These are phyloP conservation scores for Termitomyces sp. DNA, from an alignment of 768 basidiomycete species.

Conservation along the genomic window DNA sequence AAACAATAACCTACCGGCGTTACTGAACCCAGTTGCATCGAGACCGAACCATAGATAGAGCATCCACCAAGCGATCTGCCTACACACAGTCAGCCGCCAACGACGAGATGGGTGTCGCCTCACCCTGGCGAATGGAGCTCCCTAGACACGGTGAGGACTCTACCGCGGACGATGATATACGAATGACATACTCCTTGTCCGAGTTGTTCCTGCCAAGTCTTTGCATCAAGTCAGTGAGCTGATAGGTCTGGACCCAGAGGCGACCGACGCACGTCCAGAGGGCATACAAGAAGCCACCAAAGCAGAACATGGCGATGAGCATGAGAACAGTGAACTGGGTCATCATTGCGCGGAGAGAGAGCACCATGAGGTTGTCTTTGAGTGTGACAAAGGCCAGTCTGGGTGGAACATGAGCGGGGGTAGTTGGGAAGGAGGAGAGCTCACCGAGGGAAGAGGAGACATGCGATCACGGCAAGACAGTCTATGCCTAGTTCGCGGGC, in stretches of 20 bases:
- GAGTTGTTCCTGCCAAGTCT: constrained; percentile 62
- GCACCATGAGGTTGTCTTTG: constrained; percentile 73
- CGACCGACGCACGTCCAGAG: constrained; percentile 75
- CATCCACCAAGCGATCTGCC: constrained; percentile 90
- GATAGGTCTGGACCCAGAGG: not conserved
- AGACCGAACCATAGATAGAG: constrained; percentile 92
- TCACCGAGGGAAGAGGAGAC: constrained; percentile 84
- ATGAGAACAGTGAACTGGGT: constrained; percentile 82
- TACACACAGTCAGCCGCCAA: not conserved
- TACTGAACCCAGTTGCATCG: constrained; percentile 85
- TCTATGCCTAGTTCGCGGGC: constrained; percentile 72
- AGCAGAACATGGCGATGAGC: constrained; percentile 85
- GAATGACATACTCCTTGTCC: constrained; percentile 30
- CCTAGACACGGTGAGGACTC: not conserved
- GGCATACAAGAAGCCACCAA: constrained; percentile 89
- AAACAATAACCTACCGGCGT: constrained; percentile 51
- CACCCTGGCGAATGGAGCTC: not conserved
- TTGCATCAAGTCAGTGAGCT: constrained; percentile 19
- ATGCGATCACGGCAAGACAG: constrained; percentile 83
- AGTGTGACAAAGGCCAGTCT: constrained; percentile 90
- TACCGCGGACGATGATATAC: not conserved
- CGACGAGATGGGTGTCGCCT: not conserved
- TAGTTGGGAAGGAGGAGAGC: constrained; percentile 2
- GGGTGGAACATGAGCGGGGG: not conserved
- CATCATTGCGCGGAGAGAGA: constrained; percentile 88